Evolutionary conservation across 2,329 filamentous ascomycete species (phyloP), one percentile per base, ranked within the genome.

Genomic region (Aspergillus arachidicola): DNA sequence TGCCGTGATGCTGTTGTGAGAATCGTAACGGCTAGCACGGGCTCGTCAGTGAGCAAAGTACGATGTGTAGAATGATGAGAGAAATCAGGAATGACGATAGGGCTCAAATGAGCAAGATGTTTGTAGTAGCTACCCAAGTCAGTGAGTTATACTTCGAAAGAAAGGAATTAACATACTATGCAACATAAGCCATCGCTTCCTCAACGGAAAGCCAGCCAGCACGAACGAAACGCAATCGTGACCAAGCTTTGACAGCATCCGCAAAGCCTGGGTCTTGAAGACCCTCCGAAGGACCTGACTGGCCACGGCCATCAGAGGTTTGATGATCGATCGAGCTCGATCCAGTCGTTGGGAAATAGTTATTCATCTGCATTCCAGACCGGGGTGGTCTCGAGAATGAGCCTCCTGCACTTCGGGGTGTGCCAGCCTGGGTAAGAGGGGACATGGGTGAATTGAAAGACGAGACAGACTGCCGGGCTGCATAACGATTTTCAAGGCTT

Each of bases 191-290:
- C 76, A 98, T 94, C 26, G 93, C 94, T 78, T 99, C 95, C 68
- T 91, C 89, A 0, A 94, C 91, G 0, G 93, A 96, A 76, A 99
- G 95, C 94, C 94, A 98, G 11, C 95, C 95, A 10, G 93, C 93
- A 59, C 93, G 89, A n/a, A 98, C 94, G 75, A 98, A 98, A 50
- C 94, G 89, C 76, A 97, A 94, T 66, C 93, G 85, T 2, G 90
- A 88, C 95, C 95, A 99, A n/a, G 93, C 91, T 71, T 88, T 89
- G 64, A 97, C 80, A 0, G 94, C 94, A 62, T 91, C 87, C 48
- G 85, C 80, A 69, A 75, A 78, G 34, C 78, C 76, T 4, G 76
- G 69, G 62, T 81, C 78, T 53, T 75, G 73, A 4, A 68, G 60
- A 43, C 73, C 71, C n/a, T 71, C 67, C 11, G 72, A 62, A 41